Percentiles rank a stretch among this genome's conserved stretches.
These are phyloP conservation scores for Trichoderma atroviride DNA, from an alignment of 2,329 filamentous ascomycete species.

Conservation along the genomic window DNA sequence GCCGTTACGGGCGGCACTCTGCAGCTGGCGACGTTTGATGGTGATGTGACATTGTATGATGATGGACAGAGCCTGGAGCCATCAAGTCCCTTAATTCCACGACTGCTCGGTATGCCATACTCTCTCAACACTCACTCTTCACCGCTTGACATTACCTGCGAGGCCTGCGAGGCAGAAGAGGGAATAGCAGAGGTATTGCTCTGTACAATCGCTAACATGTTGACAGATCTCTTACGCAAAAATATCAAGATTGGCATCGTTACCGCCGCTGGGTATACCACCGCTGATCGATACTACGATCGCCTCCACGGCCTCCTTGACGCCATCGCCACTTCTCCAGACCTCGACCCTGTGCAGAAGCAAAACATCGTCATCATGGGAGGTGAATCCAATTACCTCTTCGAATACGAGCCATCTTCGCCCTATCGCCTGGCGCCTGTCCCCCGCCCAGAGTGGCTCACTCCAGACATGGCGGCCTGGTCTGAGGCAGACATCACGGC, in stretches of 20 bases:
- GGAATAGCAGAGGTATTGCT: too few relatives aligned
- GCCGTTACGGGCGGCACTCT: slow-evolving; percentile 78
- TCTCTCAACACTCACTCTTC: background rate
- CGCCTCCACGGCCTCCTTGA: slow-evolving; percentile 86
- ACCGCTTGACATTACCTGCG: background rate
- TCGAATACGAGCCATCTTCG: slow-evolving; percentile 69
- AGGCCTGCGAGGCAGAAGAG: background rate
- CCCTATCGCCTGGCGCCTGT: slow-evolving; percentile 71
- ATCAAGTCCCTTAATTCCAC: slow-evolving; percentile 74
- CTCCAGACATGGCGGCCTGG: slow-evolving; percentile 78
- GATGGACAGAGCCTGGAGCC: slow-evolving; percentile 79
- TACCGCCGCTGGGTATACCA: slow-evolving; percentile 92
- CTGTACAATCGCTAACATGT: slow-evolving; percentile 2
- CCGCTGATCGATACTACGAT: slow-evolving; percentile 81
- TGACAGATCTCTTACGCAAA: slow-evolving; percentile 67
- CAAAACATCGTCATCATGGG: slow-evolving; percentile 88
- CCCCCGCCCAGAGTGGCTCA: slow-evolving; percentile 68
- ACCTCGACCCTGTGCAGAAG: slow-evolving; percentile 67
- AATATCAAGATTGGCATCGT: slow-evolving; percentile 91
- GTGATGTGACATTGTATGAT: slow-evolving; percentile 94
- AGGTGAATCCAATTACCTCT: slow-evolving; percentile 94
- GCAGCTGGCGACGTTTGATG: slow-evolving; percentile 92
- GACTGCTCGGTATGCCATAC: slow-evolving; percentile 51
- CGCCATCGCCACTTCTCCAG: slow-evolving; percentile 64
- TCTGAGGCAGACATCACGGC: slow-evolving; percentile 73